Conservation (phyloP, 164 flowering plant genomes). For the Vitis amurensis region DNA sequence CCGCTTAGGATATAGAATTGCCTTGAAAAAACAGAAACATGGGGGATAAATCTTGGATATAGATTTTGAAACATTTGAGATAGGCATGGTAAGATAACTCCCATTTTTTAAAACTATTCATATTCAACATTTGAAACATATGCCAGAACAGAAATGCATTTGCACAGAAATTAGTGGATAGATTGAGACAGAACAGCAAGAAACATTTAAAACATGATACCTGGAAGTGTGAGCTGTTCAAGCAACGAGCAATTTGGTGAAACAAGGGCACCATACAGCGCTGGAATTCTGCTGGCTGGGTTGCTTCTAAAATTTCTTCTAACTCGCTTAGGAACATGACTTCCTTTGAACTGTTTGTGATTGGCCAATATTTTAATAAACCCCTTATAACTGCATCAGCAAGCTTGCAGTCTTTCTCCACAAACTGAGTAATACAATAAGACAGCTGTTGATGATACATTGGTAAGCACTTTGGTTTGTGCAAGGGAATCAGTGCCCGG, state of each 20-base stretch:
- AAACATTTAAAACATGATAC: conserved; percentile 23
- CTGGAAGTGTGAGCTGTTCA: conserved; percentile 81
- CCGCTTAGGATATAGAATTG: no score
- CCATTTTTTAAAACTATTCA: no score
- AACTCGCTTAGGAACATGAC: conserved; percentile 76
- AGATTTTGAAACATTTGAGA: no score
- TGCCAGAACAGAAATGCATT: no score
- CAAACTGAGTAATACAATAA: conserved; percentile 79
- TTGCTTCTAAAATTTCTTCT: conserved; percentile 79
- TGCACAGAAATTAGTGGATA: no score
- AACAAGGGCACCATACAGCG: conserved; percentile 81
- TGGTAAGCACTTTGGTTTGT: conserved; percentile 77
- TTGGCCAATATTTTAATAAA: conserved; percentile 73
- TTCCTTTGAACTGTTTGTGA: conserved; percentile 83
- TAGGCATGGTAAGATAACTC: no score
- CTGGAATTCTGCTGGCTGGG: conserved; percentile 65
- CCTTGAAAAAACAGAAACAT: no score
- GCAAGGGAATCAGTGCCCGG: conserved; percentile 74
- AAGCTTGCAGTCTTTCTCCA: conserved; percentile 89
- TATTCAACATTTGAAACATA: no score
- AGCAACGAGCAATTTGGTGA: conserved; percentile 60
- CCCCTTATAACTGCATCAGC: conserved; percentile 80
- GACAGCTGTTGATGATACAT: conserved; percentile 85
- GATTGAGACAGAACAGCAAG: background rate
- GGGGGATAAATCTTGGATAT: no score